Percentiles rank a stretch among this genome's conserved stretches.
Conservation (phyloP, 768 basidiomycete species). For the Phaffia australis region DNA sequence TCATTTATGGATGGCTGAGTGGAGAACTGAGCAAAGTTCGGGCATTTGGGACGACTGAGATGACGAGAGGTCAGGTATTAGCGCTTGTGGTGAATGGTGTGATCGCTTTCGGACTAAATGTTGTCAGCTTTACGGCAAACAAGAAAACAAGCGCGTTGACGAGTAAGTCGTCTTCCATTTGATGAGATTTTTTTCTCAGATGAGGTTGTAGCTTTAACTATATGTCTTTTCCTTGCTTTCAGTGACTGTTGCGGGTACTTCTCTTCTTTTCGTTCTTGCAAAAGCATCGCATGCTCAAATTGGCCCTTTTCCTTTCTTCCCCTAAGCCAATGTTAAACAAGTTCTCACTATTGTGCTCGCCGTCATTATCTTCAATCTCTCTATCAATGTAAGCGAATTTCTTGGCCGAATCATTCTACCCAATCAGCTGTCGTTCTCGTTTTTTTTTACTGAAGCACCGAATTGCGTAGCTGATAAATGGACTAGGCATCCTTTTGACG, state of each 20-base stretch:
- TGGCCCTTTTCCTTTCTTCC: background rate
- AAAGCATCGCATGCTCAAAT: background rate
- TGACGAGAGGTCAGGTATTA: slow-evolving; percentile 43
- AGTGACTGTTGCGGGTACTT: background rate
- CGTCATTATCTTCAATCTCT: slow-evolving; percentile 69
- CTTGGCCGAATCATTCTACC: background rate
- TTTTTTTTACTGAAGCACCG: background rate
- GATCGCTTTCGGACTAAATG: slow-evolving; percentile 84
- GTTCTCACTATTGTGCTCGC: slow-evolving; percentile 78
- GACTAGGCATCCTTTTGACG: slow-evolving; percentile 70
- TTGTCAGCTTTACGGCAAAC: slow-evolving; percentile 94
- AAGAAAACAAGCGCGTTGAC: slow-evolving; percentile 75
- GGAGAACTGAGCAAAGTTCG: slow-evolving; percentile 67
- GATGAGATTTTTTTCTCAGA: background rate
- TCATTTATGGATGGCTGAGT: slow-evolving; percentile 59
- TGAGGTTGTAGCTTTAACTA: background rate
- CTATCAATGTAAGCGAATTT: slow-evolving; percentile 46
- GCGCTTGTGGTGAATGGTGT: slow-evolving; percentile 65
- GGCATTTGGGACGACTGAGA: slow-evolving; percentile 44
- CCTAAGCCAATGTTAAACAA: slow-evolving; percentile 77
- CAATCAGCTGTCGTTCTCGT: background rate
- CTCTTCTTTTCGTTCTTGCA: background rate
- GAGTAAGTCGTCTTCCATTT: slow-evolving; percentile 75
- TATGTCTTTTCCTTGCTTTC: background rate
- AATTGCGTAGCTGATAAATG: slow-evolving; percentile 48